Percentiles rank a stretch among this genome's conserved stretches.
These are phyloP conservation scores for Anthracocystis panici-leucophaei DNA, from an alignment of 1,284 basidiomycete species.

Conservation along the genomic window DNA sequence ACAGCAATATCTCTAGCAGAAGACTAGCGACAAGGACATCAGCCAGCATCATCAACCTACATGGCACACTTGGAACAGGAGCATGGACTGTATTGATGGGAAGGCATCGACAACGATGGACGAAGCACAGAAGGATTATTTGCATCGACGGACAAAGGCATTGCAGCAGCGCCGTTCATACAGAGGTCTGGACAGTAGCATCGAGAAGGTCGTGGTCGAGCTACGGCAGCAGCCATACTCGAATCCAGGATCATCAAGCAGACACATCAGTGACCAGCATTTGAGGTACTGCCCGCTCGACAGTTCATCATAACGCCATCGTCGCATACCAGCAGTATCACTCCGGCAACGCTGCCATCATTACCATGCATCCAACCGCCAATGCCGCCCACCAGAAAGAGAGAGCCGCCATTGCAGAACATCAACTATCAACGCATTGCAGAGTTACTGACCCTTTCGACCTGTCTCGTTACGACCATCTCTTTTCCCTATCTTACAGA, in stretches of 20 bases:
- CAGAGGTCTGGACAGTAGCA: neutral
- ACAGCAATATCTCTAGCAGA: constrained; percentile 2
- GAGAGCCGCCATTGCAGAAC: constrained; percentile 20
- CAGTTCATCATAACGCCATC: neutral
- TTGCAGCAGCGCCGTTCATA: neutral
- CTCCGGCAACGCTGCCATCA: constrained; percentile 2
- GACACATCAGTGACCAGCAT: neutral
- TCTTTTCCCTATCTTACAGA: constrained; percentile 49
- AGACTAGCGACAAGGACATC: neutral
- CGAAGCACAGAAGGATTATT: neutral
- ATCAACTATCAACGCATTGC: neutral
- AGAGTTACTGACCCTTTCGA: constrained; percentile 34
- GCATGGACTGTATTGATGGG: neutral
- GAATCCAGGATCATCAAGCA: neutral
- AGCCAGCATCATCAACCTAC: neutral
- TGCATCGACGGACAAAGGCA: neutral
- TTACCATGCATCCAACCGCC: constrained; percentile 2
- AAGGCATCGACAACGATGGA: neutral
- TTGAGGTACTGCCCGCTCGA: neutral
- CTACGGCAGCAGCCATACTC: neutral
- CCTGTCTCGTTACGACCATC: constrained; percentile 4
- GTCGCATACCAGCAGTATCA: neutral
- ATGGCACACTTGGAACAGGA: neutral
- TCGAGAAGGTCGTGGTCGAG: neutral
- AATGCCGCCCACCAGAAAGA: neutral